Conservation (phyloP, 306 rosid species). For the Urtica urens region DNA sequence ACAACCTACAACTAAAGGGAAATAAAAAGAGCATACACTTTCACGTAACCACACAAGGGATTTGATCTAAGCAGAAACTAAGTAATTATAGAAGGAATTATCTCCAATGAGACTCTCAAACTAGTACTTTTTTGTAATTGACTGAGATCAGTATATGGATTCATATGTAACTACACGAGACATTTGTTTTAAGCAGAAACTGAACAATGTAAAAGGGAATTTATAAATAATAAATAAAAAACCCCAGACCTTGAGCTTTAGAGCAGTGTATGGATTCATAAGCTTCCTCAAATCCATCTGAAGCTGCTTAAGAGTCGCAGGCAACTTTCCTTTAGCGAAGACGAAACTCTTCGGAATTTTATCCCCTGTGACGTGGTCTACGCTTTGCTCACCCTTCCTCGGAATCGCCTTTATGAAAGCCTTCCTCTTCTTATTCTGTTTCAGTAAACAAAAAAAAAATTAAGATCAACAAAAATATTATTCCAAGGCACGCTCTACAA, state of each 20-base stretch:
- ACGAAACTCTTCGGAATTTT: constrained; percentile 88
- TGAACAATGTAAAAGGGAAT: not conserved
- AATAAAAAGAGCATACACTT: no score
- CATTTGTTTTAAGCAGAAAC: not conserved
- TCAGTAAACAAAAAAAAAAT: constrained; percentile 3
- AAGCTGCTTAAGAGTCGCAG: constrained; percentile 74
- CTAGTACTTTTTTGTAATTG: no score
- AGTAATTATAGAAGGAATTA: no score
- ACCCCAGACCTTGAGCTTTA: constrained; percentile 47
- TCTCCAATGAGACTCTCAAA: no score
- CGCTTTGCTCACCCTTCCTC: constrained; percentile 41
- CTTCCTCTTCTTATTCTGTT: constrained; percentile 30
- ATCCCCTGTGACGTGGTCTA: constrained; percentile 85
- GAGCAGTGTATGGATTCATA: constrained; percentile 85
- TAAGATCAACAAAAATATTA: no score
- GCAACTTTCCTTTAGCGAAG: constrained; percentile 68
- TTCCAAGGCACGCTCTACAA: not conserved
- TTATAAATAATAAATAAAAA: not conserved
- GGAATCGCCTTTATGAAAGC: constrained; percentile 44
- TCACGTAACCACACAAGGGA: no score
- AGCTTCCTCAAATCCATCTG: constrained; percentile 82
- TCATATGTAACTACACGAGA: no score
- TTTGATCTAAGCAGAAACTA: no score
- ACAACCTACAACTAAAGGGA: no score
- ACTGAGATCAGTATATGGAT: no score